Percentiles rank a stretch among this genome's conserved stretches.
These are phyloP conservation scores for Neurospora sublineolata DNA, from an alignment of 495 filamentous ascomycete species.

Conservation along the genomic window DNA sequence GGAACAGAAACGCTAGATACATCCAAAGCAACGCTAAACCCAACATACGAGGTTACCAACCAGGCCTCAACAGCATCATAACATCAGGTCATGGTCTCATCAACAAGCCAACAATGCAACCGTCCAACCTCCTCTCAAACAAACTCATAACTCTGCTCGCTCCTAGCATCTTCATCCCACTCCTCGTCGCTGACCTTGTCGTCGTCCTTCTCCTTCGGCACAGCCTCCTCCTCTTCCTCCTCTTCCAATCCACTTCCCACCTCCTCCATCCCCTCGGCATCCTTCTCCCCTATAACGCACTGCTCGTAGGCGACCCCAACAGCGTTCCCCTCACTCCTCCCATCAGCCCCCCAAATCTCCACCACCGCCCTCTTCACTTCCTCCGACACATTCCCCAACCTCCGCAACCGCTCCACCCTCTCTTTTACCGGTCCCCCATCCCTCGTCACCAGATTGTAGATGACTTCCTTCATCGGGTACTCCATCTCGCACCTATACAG, in stretches of 20 bases:
- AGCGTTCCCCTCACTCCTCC: constrained; percentile 7
- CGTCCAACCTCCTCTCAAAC: background rate
- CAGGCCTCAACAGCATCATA: background rate
- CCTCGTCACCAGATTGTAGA: constrained; percentile 25
- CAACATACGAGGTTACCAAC: background rate
- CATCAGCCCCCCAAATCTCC: constrained; percentile 36
- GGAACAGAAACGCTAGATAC: background rate
- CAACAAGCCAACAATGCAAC: background rate
- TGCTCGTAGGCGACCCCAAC: background rate
- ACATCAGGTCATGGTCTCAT: background rate
- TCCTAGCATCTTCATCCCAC: constrained; percentile 9
- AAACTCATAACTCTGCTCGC: background rate
- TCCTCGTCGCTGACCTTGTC: background rate
- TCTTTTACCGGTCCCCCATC: constrained; percentile 9
- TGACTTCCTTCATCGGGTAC: constrained; percentile 28
- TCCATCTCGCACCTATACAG: constrained; percentile 32
- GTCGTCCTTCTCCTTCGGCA: background rate
- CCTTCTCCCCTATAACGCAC: no score
- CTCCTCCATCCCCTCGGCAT: constrained; percentile 7
- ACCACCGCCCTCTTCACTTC: constrained; percentile 28
- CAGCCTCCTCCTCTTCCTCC: background rate
- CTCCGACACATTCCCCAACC: constrained; percentile 20
- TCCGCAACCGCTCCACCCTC: constrained; percentile 22
- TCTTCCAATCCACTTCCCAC: background rate
- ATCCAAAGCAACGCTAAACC: background rate